Percentiles rank a stretch among this genome's conserved stretches.
Evolutionary conservation across 2,329 filamentous ascomycete species (phyloP).

Genomic region (Cladosporium velox): DNA sequence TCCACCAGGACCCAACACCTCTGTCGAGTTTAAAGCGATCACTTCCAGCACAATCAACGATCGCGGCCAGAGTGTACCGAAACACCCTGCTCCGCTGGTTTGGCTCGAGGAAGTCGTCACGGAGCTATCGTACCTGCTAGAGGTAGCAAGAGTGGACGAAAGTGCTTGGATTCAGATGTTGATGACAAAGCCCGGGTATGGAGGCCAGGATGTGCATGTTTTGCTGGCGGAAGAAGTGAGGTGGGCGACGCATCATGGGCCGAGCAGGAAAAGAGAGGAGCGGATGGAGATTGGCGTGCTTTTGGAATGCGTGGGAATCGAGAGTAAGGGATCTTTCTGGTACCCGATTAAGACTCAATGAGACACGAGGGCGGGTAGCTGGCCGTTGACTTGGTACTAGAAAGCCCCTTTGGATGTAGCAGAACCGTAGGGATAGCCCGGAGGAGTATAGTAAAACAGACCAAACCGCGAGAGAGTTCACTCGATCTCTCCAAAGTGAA

Average conservation of each 20-base stretch:
- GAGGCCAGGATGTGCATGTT: background rate
- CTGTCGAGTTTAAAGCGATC: background rate
- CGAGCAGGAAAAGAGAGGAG: background rate
- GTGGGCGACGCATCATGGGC: background rate
- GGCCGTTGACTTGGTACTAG: background rate
- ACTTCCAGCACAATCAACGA: background rate
- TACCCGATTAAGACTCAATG: background rate
- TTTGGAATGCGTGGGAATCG: slow-evolving; percentile 8
- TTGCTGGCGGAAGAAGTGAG: slow-evolving; percentile 1
- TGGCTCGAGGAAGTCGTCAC: background rate
- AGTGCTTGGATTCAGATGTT: background rate
- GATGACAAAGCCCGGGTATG: background rate
- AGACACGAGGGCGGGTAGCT: background rate
- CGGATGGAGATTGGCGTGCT: slow-evolving; percentile 4
- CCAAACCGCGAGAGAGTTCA: background rate
- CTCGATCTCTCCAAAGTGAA: background rate
- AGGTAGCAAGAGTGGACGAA: background rate
- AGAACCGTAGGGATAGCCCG: background rate
- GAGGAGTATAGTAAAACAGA: background rate
- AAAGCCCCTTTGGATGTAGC: background rate
- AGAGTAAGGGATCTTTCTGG: slow-evolving; percentile 10
- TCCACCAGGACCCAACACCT: background rate
- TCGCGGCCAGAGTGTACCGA: background rate
- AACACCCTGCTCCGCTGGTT: background rate
- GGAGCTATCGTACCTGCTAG: background rate